Evolutionary conservation across 345 rosid genomes (phyloP).

Genomic region (Arabidopsis thaliana): TAIR10.1 NC_003070.9:20212001-20212500

Average conservation of each 20-base stretch:
- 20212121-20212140: slow-evolving; percentile 85
- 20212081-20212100: slow-evolving; percentile 69
- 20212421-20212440: slow-evolving; percentile 93
- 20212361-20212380: slow-evolving; percentile 83
- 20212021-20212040: slow-evolving; percentile 89
- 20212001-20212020: slow-evolving; percentile 89
- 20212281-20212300: slow-evolving; percentile 93
- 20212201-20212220: slow-evolving; percentile 80
- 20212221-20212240: slow-evolving; percentile 90
- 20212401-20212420: slow-evolving; percentile 95
- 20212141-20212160: slow-evolving; percentile 15
- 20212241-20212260: slow-evolving; percentile 96
- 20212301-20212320: slow-evolving; percentile 97
- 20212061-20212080: slow-evolving; percentile 82
- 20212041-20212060: slow-evolving; percentile 90
- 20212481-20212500: slow-evolving; percentile 89
- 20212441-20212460: slow-evolving; percentile 81
- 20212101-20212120: slow-evolving; percentile 88
- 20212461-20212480: slow-evolving; percentile 92
- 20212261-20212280: slow-evolving; percentile 83
- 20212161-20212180: slow-evolving; percentile 1
- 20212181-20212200: background rate
- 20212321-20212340: slow-evolving; percentile 92
- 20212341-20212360: slow-evolving; percentile 98
- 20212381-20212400: slow-evolving; percentile 72